Evolutionary conservation across 345 rosid genomes (phyloP).

Genomic region (Salix koriyanagi): DNA sequence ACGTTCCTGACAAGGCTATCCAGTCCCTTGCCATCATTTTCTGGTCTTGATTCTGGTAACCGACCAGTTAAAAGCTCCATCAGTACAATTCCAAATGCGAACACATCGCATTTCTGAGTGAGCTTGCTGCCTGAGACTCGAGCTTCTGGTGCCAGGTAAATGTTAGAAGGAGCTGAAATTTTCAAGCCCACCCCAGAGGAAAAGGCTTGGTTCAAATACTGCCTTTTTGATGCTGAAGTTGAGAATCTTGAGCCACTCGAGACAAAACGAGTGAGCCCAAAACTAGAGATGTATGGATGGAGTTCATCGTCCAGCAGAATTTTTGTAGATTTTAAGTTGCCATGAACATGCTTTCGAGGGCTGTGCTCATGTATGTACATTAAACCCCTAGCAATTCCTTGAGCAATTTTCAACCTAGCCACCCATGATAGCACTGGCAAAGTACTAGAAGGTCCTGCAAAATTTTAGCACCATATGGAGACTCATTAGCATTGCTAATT

Average conservation of each 20-base stretch:
- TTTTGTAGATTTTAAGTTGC: slow-evolving; percentile 77
- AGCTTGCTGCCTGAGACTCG: slow-evolving; percentile 57
- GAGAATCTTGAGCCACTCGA: slow-evolving; percentile 39
- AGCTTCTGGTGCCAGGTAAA: slow-evolving; percentile 83
- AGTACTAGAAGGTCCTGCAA: slow-evolving; percentile 47
- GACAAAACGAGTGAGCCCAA: slow-evolving; percentile 62
- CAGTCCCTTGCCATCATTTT: slow-evolving; percentile 63
- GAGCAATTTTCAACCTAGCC: slow-evolving; percentile 72
- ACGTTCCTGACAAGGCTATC: slow-evolving; percentile 61
- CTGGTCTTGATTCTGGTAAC: slow-evolving; percentile 49
- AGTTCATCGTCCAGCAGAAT: slow-evolving; percentile 78
- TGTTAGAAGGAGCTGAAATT: slow-evolving; percentile 38
- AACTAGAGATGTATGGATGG: slow-evolving; percentile 75
- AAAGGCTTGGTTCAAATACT: slow-evolving; percentile 34
- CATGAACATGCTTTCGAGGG: slow-evolving; percentile 71
- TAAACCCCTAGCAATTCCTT: slow-evolving; percentile 83
- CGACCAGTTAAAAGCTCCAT: slow-evolving; percentile 81
- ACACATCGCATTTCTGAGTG: slow-evolving; percentile 83
- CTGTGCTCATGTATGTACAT: slow-evolving; percentile 73
- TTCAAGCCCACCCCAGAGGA: slow-evolving; percentile 42
- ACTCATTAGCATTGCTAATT: background rate
- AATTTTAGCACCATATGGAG: background rate
- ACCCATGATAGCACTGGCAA: slow-evolving; percentile 62
- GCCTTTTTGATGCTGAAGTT: slow-evolving; percentile 44
- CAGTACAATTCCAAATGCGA: slow-evolving; percentile 74